A percentile compares a stretch with the other conserved stretches of the same genome.
Conservation (phyloP, 192 early-diverging fungal genomes). For the Glomus cerebriforme region DNA sequence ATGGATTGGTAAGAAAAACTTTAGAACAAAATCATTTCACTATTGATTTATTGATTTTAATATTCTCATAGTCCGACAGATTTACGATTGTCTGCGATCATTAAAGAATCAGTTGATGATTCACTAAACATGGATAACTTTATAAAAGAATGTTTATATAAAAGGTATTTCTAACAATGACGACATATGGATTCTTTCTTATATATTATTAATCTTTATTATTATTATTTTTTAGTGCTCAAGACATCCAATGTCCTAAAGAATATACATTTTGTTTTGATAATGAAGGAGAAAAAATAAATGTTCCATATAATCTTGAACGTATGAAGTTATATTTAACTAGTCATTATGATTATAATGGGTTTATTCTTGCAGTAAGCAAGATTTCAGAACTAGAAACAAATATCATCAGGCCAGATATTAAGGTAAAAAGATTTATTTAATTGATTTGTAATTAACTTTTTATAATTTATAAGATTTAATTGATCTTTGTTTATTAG, state of each 20-base stretch:
- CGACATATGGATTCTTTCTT: background rate
- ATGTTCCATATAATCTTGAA: conserved; percentile 1
- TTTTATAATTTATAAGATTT: background rate
- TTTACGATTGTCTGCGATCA: background rate
- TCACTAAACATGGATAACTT: background rate
- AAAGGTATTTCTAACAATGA: background rate
- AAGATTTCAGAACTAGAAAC: conserved; percentile 17
- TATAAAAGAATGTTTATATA: background rate
- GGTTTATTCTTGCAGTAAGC: background rate
- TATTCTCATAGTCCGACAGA: background rate
- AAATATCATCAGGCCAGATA: background rate
- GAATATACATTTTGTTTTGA: background rate
- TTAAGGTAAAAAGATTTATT: conserved; percentile 2
- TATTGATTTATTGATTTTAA: background rate
- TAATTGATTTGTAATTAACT: background rate
- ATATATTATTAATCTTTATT: background rate
- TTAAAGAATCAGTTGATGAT: background rate
- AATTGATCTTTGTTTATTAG: background rate
- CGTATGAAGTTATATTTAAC: background rate
- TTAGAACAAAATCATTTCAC: background rate
- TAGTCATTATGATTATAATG: conserved; percentile 13
- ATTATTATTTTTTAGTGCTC: background rate
- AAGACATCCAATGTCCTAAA: background rate
- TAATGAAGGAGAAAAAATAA: background rate
- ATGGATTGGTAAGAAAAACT: conserved; percentile 6